A percentile compares a stretch with the other conserved stretches of the same genome.
Evolutionary conservation across 805 yeast genomes (phyloP).

Genomic region (Spathaspora arborariae): DNA sequence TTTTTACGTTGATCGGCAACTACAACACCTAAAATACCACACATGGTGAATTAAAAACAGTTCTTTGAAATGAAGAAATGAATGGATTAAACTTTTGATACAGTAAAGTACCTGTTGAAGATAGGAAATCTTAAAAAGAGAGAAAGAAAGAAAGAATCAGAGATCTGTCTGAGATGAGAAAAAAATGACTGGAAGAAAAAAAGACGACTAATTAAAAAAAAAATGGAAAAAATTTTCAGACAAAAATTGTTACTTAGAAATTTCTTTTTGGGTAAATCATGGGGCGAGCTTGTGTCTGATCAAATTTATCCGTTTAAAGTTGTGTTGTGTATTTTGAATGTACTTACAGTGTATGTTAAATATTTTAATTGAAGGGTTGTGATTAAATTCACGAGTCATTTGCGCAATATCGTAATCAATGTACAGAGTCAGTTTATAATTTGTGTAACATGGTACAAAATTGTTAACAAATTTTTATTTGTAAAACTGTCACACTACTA

Average conservation of each 20-base stretch:
- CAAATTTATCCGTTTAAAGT: no score
- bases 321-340: neutral
- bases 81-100: neutral
- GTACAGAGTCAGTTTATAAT: neutral
- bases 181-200: neutral
- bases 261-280: no score
- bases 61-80: neutral
- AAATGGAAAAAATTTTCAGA: neutral
- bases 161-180: neutral
- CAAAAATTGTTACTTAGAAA: neutral
- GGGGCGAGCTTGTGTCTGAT: no score
- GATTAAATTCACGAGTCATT: neutral
- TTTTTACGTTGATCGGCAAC: constrained; percentile 67
- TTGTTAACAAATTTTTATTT: neutral
- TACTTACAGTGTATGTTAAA: no score
- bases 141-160: neutral
- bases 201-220: neutral
- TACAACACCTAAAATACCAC: constrained; percentile 91
- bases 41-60: constrained; percentile 47
- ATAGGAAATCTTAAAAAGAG: neutral
- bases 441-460: neutral
- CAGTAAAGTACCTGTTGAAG: neutral
- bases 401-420: neutral
- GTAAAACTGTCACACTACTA: neutral
- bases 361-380: neutral